phyloP scores from a whole-genome alignment of 495 filamentous ascomycete species.

The Xanthoparmelia taractica region DNA sequence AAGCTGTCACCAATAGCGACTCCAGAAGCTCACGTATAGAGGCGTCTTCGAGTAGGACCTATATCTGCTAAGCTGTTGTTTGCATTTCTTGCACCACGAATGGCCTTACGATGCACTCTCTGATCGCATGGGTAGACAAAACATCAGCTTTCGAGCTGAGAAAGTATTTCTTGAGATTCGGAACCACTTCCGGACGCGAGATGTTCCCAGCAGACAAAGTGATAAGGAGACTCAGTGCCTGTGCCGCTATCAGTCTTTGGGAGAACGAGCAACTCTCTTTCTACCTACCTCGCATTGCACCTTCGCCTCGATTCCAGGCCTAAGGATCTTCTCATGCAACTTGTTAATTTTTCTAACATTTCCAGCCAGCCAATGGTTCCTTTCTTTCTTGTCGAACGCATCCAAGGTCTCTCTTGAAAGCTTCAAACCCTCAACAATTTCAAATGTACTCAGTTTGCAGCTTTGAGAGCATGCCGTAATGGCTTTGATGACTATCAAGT shows the following conservation, averaged over 20 bases:
- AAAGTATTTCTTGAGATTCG: slow-evolving; percentile 1
- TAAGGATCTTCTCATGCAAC: slow-evolving; percentile 44
- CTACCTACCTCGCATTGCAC: slow-evolving; percentile 37
- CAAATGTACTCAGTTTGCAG: slow-evolving; percentile 31
- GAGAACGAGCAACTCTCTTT: not conserved
- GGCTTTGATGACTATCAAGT: slow-evolving; percentile 45
- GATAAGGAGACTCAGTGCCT: slow-evolving; percentile 38
- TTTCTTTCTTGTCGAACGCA: slow-evolving; percentile 37
- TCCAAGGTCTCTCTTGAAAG: slow-evolving; percentile 44
- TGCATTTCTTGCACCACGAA: not conserved
- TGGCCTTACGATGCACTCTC: slow-evolving; percentile 10
- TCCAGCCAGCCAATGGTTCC: slow-evolving; percentile 38
- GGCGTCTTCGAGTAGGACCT: slow-evolving; percentile 13
- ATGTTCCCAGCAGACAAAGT: slow-evolving; percentile 6
- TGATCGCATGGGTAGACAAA: slow-evolving; percentile 4
- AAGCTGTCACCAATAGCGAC: slow-evolving; percentile 1
- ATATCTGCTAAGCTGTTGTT: not conserved
- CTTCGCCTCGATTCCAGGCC: slow-evolving; percentile 31
- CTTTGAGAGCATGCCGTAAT: slow-evolving; percentile 40
- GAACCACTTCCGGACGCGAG: slow-evolving; percentile 13
- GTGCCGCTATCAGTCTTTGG: not conserved
- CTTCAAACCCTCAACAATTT: slow-evolving; percentile 42
- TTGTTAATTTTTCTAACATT: slow-evolving; percentile 43
- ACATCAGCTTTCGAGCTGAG: not conserved
- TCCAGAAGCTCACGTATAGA: slow-evolving; percentile 8